Base-by-base conservation (phyloP, 495 filamentous ascomycete species). In the Penicillium alfredii region DNA sequence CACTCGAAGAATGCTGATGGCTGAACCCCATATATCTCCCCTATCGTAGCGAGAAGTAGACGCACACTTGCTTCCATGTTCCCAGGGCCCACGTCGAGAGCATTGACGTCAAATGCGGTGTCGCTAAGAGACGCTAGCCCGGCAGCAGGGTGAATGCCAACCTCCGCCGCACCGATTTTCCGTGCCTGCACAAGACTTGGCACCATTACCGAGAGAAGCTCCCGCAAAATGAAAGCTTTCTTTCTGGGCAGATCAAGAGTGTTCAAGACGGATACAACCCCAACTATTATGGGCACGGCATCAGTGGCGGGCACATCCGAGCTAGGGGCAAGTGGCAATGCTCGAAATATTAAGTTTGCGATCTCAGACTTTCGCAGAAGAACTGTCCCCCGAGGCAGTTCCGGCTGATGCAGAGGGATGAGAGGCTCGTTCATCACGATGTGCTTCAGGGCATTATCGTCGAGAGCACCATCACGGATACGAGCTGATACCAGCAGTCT, bases 101-200 rank as follows among this genome's bases (percentile, higher is more conserved):
- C 76, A 21, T 77, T 78, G n/a, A 80, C 66, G 44, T 71, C 64
- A 40, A 69, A 70, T 1, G 66, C 53, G 4, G 64, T 60, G 35
- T 72, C 68, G 34, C 60, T 71, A 14, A 88, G 60, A 42, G 80
- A 79, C 8, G 80, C 76, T 25, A 93, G 60, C 1, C 84, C 87
- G 14, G 92, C 88, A 16, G 88, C 88, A 29, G 93, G 93, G 60
- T 97, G 92, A 28, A 98, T 82, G 4, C 93, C 92, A 38, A 90
- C 82, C 47, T 96, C 92, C 12, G 93, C 92, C 35, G 92, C 93
- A 20, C 88, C 88, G 36, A 87, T 73, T 36, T 93, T 95, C 24
- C 92, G 73, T 10, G 93, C 93, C 57, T 94, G 85, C n/a, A 94
- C 81, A 18, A 98, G 66, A 1, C 81, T 86, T 37, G 82, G 83